A percentile compares a stretch with the other conserved stretches of the same genome.
phyloP scores from a whole-genome alignment of 2,329 filamentous ascomycete genomes.

The Aurifilum marmelostoma region DNA sequence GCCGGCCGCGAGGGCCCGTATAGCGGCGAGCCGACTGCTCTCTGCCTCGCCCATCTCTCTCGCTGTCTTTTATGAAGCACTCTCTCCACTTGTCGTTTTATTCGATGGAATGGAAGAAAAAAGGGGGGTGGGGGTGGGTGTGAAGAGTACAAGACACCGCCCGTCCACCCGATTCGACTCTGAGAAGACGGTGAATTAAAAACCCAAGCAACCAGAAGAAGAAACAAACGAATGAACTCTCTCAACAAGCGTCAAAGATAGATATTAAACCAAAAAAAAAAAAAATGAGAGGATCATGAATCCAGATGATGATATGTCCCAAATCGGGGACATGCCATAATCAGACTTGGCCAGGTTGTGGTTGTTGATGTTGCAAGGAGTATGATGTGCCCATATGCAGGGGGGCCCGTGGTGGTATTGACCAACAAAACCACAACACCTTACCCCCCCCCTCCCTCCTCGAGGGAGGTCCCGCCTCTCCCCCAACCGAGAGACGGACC shows the following conservation, averaged over 20 bases:
- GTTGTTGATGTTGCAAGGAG: background rate
- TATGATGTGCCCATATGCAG: background rate
- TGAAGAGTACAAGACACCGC: background rate
- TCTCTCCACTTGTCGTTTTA: background rate
- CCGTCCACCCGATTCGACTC: too few species aligned
- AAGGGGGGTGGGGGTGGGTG: background rate
- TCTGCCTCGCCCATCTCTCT: conserved; percentile 5
- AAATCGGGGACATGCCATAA: background rate
- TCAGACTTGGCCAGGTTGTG: background rate
- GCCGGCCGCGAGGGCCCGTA: background rate
- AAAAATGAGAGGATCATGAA: background rate
- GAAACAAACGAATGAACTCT: background rate
- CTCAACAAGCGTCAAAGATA: background rate
- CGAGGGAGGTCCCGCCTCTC: too few species aligned
- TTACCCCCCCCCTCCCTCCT: too few species aligned
- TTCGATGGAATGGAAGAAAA: background rate
- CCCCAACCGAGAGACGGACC: background rate
- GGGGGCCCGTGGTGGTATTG: background rate
- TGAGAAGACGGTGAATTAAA: background rate
- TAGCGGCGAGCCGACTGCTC: background rate
- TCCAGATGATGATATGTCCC: background rate
- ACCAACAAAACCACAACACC: background rate
- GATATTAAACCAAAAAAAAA: background rate
- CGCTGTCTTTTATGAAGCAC: background rate
- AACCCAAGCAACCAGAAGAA: background rate